Conservation (phyloP, 2,329 filamentous ascomycete genomes). For the Pseudogymnoascus sp. region DNA sequence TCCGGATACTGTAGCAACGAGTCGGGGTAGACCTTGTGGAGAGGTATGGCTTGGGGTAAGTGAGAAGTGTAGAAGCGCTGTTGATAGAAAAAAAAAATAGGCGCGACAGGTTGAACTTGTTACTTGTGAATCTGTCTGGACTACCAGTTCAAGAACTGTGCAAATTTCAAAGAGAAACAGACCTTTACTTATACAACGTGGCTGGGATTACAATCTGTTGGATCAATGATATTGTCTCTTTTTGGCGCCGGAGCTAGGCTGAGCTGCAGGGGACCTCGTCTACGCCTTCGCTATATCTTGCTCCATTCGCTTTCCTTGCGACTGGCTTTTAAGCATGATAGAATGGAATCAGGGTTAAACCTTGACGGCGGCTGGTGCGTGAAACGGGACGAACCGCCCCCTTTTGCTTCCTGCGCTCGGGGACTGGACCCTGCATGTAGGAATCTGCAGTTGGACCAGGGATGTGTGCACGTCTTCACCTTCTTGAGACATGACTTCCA, state of each 20-base stretch:
- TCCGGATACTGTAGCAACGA: neutral
- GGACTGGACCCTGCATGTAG: neutral
- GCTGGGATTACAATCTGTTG: too few relatives aligned
- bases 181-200: neutral
- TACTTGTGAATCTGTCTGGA: neutral
- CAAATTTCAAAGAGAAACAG: too few relatives aligned
- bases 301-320: neutral
- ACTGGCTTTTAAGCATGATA: neutral
- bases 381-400: neutral
- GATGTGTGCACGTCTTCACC: neutral
- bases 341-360: neutral
- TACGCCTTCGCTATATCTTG: too few relatives aligned
- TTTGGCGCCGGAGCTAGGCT: neutral
- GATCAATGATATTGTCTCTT: neutral
- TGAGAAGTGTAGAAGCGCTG: too few relatives aligned
- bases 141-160: neutral
- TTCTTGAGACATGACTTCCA: neutral
- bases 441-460: neutral
- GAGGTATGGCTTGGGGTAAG: too few relatives aligned
- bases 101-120: too few relatives aligned
- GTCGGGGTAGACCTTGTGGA: neutral
- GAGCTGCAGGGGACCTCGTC: neutral
- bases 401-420: neutral
- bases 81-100: too few relatives aligned
- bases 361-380: neutral